Conservation (phyloP, 108 stramenopile genomes). For the Epipyxis sp. region DNA sequence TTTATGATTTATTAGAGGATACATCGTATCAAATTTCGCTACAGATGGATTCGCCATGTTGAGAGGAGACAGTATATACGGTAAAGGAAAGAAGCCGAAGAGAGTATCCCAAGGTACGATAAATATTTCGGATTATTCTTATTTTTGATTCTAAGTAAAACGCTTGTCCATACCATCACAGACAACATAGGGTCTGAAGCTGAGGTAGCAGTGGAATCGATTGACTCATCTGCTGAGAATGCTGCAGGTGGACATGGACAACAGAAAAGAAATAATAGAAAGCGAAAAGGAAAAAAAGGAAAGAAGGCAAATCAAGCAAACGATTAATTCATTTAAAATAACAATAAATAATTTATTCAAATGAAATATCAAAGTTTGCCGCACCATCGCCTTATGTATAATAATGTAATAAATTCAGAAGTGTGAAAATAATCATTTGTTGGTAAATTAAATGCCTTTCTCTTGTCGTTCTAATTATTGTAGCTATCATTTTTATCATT, state of each 20-base stretch:
- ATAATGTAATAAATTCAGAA: too few relatives aligned
- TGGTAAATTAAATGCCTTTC: too few relatives aligned
- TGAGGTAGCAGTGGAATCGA: background rate
- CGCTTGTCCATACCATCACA: background rate
- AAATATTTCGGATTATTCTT: background rate
- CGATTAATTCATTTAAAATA: too few relatives aligned
- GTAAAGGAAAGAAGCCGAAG: background rate
- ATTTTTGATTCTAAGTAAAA: background rate
- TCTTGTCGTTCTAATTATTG: too few relatives aligned
- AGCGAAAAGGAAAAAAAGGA: background rate
- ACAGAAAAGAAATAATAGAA: background rate
- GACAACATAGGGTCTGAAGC: background rate
- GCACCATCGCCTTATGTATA: too few relatives aligned
- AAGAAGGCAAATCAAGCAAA: background rate
- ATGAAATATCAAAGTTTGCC: too few relatives aligned
- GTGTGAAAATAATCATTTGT: too few relatives aligned
- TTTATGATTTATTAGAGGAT: too few relatives aligned
- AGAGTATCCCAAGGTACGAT: background rate
- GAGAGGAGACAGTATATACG: background rate
- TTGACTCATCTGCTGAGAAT: background rate
- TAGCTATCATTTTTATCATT: too few relatives aligned
- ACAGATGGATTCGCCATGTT: conserved; percentile 19
- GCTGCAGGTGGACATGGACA: background rate
- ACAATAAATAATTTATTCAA: too few relatives aligned
- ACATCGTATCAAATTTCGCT: background rate